Evolutionary conservation across 2,329 filamentous ascomycete genomes (phyloP).

Genomic region (Pseudocercospora fijiensis): DNA sequence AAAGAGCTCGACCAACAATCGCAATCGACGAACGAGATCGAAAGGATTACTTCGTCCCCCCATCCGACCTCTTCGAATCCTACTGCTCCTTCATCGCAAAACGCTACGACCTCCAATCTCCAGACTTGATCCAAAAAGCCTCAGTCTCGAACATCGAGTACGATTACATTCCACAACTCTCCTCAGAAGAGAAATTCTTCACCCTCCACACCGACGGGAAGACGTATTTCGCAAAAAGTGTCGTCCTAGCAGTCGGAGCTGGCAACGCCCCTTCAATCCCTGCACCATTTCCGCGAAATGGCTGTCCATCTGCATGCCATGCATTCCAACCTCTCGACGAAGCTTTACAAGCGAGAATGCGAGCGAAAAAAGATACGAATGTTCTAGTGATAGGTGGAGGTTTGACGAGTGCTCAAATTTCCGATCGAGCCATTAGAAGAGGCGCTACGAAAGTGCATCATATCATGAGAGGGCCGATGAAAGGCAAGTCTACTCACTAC

Average conservation of each 20-base stretch:
- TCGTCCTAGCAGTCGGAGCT: conserved; percentile 70
- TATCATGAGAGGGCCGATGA: conserved; percentile 61
- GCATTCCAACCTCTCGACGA: conserved; percentile 56
- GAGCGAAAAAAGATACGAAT: conserved; percentile 54
- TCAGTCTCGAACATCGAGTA: conserved; percentile 62
- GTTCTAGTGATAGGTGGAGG: conserved; percentile 73
- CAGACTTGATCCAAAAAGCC: conserved; percentile 59
- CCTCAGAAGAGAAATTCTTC: conserved; percentile 59
- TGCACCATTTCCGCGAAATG: conserved; percentile 37
- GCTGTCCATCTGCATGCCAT: conserved; percentile 59
- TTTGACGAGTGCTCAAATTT: conserved; percentile 71
- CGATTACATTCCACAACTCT: conserved; percentile 47
- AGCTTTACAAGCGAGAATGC: conserved; percentile 55
- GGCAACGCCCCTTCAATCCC: conserved; percentile 58
- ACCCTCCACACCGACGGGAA: conserved; percentile 57
- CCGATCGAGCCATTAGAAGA: conserved; percentile 63
- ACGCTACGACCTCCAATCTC: conserved; percentile 49
- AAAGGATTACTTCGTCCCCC: conserved; percentile 49
- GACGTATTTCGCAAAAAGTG: conserved; percentile 58
- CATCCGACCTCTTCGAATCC: conserved; percentile 42
- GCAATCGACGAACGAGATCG: conserved; percentile 49
- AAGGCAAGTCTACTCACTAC: conserved; percentile 34
- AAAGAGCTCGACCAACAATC: conserved; percentile 32
- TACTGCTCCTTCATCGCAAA: conserved; percentile 45
- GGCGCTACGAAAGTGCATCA: conserved; percentile 68